Conservation (phyloP, 2,329 filamentous ascomycete genomes). For the Scedosporium aurantiacum region DNA sequence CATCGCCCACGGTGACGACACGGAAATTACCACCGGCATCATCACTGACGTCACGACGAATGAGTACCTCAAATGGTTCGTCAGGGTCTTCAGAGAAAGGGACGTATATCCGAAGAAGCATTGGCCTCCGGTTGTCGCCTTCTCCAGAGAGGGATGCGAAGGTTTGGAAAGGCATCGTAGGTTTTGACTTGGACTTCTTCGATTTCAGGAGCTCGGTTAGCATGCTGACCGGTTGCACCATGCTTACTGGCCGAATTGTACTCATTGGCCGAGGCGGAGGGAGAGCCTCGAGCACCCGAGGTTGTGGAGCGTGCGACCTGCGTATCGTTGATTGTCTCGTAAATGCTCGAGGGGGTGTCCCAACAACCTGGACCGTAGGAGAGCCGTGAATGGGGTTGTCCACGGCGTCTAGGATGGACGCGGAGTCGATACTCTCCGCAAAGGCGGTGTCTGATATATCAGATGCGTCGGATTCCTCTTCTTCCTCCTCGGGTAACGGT, state of each 20-base stretch:
- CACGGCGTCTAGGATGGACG: constrained; percentile 57
- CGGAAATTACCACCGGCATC: constrained; percentile 47
- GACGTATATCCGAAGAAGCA: constrained; percentile 67
- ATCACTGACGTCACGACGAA: constrained; percentile 58
- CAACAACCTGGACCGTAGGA: constrained; percentile 46
- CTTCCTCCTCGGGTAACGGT: constrained; percentile 45
- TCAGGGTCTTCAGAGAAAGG: constrained; percentile 56
- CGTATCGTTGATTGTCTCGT: constrained; percentile 52
- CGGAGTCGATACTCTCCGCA: constrained; percentile 57
- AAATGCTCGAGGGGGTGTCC: constrained; percentile 52
- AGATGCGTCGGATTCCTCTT: constrained; percentile 51
- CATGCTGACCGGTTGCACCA: constrained; percentile 58
- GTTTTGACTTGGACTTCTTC: constrained; percentile 57
- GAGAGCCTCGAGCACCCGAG: constrained; percentile 50
- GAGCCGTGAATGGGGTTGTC: constrained; percentile 47
- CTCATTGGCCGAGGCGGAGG: constrained; percentile 61
- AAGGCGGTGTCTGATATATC: constrained; percentile 52
- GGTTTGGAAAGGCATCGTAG: constrained; percentile 60
- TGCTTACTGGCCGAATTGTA: constrained; percentile 52
- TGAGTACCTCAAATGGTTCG: constrained; percentile 60
- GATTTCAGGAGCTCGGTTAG: constrained; percentile 63
- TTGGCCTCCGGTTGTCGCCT: constrained; percentile 60
- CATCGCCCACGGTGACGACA: constrained; percentile 61
- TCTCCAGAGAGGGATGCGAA: constrained; percentile 70
- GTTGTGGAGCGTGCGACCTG: constrained; percentile 46